phyloP scores from a whole-genome alignment of 2,329 filamentous ascomycete species.

The Fonsecaea erecta region DNA sequence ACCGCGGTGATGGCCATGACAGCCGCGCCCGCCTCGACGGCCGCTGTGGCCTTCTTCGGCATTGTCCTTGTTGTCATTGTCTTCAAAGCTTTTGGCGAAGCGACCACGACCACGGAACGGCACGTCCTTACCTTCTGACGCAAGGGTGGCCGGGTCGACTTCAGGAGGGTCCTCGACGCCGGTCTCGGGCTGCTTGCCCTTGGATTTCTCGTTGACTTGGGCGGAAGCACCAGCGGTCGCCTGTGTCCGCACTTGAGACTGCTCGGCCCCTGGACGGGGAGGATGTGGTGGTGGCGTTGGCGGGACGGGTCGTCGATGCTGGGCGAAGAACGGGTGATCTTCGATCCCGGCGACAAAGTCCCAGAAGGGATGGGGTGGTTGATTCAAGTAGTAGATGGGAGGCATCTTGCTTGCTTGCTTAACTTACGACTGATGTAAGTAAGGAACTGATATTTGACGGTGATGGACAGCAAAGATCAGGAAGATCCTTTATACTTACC shows the following conservation, averaged over 20 bases:
- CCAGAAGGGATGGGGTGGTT: slow-evolving; percentile 56
- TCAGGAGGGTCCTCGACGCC: slow-evolving; percentile 36
- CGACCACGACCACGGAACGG: slow-evolving; percentile 36
- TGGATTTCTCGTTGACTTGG: slow-evolving; percentile 29
- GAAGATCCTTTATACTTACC: slow-evolving; percentile 27
- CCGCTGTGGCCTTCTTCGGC: background rate
- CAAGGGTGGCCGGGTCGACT: slow-evolving; percentile 35
- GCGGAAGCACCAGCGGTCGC: slow-evolving; percentile 15
- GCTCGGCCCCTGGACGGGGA: slow-evolving; percentile 42
- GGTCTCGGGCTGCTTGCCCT: slow-evolving; percentile 31
- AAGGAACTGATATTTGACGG: background rate
- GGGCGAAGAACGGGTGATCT: slow-evolving; percentile 53
- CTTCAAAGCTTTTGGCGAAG: slow-evolving; percentile 31
- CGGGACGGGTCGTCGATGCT: slow-evolving; percentile 43
- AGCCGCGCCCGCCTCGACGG: slow-evolving; percentile 25
- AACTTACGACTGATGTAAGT: slow-evolving; percentile 3
- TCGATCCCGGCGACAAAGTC: slow-evolving; percentile 60
- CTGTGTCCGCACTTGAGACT: slow-evolving; percentile 46
- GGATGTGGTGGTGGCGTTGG: slow-evolving; percentile 34
- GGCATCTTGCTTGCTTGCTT: slow-evolving; percentile 53
- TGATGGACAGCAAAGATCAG: background rate
- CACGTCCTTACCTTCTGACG: slow-evolving; percentile 15
- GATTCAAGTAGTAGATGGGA: slow-evolving; percentile 55
- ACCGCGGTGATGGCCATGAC: slow-evolving; percentile 17
- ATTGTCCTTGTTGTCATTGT: slow-evolving; percentile 16